Percentiles rank a stretch among this genome's conserved stretches.
Conservation (phyloP, 441 rosid species). For the Dalechampia spathulata region DNA sequence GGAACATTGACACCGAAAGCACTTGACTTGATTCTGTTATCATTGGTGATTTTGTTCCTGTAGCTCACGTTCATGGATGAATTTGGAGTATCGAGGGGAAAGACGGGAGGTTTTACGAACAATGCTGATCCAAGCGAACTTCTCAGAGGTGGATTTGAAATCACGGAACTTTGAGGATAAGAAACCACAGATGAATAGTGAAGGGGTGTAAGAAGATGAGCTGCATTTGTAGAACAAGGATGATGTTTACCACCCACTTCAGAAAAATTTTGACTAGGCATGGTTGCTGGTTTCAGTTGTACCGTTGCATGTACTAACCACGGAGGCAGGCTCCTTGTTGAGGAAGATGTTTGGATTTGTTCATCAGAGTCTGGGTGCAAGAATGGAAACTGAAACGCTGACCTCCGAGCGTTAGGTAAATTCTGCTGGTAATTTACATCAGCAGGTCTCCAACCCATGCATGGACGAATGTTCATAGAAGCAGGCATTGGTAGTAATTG, state of each 20-base stretch:
- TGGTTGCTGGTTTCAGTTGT: neutral
- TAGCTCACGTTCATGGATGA: neutral
- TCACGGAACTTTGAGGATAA: neutral
- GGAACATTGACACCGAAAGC: neutral
- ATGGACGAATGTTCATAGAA: neutral
- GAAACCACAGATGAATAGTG: neutral
- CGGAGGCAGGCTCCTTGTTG: neutral
- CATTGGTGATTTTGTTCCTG: neutral
- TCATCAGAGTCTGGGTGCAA: neutral
- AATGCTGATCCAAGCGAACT: neutral
- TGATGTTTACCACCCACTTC: neutral
- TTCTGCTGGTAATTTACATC: conserved; percentile 1
- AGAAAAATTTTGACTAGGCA: neutral
- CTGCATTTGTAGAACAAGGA: neutral
- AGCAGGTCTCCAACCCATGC: neutral
- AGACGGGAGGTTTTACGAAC: conserved; percentile 3
- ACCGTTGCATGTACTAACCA: neutral
- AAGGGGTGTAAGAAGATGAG: neutral
- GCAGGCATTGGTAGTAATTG: neutral
- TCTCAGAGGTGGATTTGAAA: neutral
- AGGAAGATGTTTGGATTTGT: neutral
- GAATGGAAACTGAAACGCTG: neutral
- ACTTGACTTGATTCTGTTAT: neutral
- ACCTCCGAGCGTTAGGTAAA: neutral
- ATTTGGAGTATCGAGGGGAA: neutral